Conservation (phyloP, 2,329 filamentous ascomycete genomes). For the Neofusicoccum laricinum region DNA sequence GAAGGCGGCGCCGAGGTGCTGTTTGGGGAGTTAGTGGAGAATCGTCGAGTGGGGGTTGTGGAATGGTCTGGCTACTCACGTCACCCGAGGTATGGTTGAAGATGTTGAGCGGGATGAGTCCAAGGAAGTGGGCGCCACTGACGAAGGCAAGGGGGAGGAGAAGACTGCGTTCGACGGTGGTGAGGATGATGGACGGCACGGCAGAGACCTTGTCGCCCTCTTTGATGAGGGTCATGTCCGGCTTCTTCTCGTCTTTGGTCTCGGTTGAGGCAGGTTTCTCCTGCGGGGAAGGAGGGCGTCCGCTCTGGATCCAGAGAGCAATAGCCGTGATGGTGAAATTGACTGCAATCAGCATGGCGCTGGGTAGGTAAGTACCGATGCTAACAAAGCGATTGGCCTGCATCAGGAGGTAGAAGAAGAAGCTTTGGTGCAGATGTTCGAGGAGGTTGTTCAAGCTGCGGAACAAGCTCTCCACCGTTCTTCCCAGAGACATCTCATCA, state of each 20-base stretch:
- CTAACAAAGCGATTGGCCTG: constrained; percentile 90
- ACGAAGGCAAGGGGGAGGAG: constrained; percentile 74
- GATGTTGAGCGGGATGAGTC: constrained; percentile 77
- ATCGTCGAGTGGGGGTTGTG: constrained; percentile 41
- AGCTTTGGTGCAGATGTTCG: constrained; percentile 96
- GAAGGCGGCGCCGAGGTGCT: constrained; percentile 26
- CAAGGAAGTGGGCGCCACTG: constrained; percentile 68
- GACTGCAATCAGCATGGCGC: constrained; percentile 92
- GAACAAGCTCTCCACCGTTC: constrained; percentile 85
- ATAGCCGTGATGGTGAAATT: constrained; percentile 97
- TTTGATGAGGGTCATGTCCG: constrained; percentile 35
- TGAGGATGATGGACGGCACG: constrained; percentile 37
- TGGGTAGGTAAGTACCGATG: constrained; percentile 94
- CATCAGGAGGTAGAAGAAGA: constrained; percentile 98
- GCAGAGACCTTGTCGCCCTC: constrained; percentile 34
- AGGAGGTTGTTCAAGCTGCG: constrained; percentile 93
- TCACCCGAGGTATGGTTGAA: constrained; percentile 71
- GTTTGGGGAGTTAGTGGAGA: constrained; percentile 23
- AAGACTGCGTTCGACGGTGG: constrained; percentile 60
- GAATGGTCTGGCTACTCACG: constrained; percentile 59
- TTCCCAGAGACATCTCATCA: constrained; percentile 93
- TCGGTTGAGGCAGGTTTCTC: constrained; percentile 27
- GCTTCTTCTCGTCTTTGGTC: constrained; percentile 36
- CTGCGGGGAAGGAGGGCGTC: constrained; percentile 37
- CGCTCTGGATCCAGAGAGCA: constrained; percentile 88